Evolutionary conservation across 805 yeast species (phyloP).

Genomic region (Candida adriatica): DNA sequence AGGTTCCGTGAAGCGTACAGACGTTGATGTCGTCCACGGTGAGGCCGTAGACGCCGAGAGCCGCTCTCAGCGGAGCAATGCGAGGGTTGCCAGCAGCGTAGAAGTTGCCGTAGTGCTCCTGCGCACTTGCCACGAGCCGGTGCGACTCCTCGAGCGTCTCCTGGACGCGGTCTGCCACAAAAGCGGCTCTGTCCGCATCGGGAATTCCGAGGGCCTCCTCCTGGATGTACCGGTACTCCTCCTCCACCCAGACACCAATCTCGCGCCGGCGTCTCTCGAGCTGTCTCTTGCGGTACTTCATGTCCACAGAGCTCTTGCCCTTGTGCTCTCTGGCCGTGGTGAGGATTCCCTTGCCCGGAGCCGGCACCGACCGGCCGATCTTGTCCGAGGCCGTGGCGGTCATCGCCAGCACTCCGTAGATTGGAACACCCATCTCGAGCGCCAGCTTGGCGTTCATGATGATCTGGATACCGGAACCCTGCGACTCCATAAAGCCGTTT

Average conservation of each 20-base stretch:
- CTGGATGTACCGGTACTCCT: conserved; percentile 63
- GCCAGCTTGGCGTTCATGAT: conserved; percentile 95
- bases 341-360: conserved; percentile 99
- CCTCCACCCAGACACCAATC: conserved; percentile 77
- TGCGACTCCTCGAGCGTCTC: conserved; percentile 80
- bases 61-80: conserved; percentile 95
- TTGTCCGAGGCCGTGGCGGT: conserved; percentile 97
- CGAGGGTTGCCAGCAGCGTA: conserved; percentile 88
- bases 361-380: conserved; percentile 98
- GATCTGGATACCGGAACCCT: conserved; percentile 97
- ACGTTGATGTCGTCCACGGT: conserved; percentile 93
- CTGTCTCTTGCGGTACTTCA: conserved; percentile 92
- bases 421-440: conserved; percentile 97
- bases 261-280: conserved; percentile 70
- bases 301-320: conserved; percentile 75
- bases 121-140: conserved; percentile 82
- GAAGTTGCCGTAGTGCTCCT: conserved; percentile 91
- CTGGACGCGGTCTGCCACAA: conserved; percentile 77
- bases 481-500: conserved; percentile 98
- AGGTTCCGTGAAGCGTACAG: conserved; percentile 99
- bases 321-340: conserved; percentile 94
- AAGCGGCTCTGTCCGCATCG: conserved; percentile 45
- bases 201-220: conserved; percentile 60
- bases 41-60: conserved; percentile 88
- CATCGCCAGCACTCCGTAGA: conserved; percentile 90